Conservation (phyloP, 148 eudicot species). For the Rheum nobile region DNA sequence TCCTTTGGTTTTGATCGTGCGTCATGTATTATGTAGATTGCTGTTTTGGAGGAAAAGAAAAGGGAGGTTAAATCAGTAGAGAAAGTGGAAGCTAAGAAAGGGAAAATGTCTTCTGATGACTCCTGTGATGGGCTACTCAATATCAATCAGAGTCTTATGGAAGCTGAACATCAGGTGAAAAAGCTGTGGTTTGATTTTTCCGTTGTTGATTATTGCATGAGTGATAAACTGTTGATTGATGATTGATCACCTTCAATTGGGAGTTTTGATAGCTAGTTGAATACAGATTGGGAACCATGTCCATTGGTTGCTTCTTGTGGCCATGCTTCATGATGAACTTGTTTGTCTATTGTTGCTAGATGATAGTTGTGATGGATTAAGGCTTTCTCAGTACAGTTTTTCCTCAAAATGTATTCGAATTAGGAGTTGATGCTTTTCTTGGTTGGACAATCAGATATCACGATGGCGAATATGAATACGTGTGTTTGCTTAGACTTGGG, state of each 20-base stretch:
- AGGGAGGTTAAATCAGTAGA: too few species aligned
- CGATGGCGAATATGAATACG: too few species aligned
- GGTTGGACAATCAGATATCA: too few species aligned
- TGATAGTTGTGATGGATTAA: not conserved
- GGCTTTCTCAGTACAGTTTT: not conserved
- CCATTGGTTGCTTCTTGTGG: not conserved
- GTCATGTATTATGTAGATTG: constrained; percentile 21
- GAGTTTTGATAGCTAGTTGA: not conserved
- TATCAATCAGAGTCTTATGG: constrained; percentile 13
- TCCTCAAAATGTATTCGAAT: too few species aligned
- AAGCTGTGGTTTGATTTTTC: not conserved
- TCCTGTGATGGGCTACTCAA: constrained; percentile 24
- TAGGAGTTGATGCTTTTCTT: too few species aligned
- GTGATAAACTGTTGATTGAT: not conserved
- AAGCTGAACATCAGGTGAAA: constrained; percentile 15
- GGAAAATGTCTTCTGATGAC: constrained; percentile 13
- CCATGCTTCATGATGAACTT: not conserved
- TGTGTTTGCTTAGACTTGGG: not conserved
- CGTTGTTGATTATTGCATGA: not conserved
- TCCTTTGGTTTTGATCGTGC: not conserved
- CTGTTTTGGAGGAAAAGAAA: constrained; percentile 26
- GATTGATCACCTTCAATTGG: not conserved
- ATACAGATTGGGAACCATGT: not conserved
- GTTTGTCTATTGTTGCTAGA: not conserved
- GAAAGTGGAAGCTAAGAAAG: constrained; percentile 12